Conservation (phyloP, 495 filamentous ascomycete genomes). For the Trichoderma reesei region DNA sequence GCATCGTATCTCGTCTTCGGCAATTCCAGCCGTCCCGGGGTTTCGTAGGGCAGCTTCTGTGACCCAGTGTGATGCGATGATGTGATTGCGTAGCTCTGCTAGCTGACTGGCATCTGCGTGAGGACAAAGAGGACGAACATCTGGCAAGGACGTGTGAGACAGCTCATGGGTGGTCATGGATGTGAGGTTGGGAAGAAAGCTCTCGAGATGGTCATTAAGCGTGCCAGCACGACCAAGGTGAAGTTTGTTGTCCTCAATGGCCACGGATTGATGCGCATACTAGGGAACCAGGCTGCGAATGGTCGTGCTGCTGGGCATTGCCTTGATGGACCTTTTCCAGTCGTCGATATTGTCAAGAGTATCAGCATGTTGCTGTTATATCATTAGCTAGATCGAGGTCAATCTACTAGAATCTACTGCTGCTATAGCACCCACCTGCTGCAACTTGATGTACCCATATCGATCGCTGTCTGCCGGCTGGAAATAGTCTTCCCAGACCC, state of each 20-base stretch:
- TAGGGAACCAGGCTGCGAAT: constrained; percentile 13
- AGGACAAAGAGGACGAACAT: constrained; percentile 9
- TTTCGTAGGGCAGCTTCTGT: constrained; percentile 13
- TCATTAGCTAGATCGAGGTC: not conserved
- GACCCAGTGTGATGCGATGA: constrained; percentile 13
- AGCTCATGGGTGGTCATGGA: not conserved
- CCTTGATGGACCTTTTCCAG: constrained; percentile 5
- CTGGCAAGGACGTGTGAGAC: constrained; percentile 1
- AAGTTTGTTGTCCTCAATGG: constrained; percentile 16
- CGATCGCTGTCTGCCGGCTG: constrained; percentile 13
- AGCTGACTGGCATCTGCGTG: constrained; percentile 12
- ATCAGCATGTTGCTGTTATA: not conserved
- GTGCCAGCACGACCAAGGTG: constrained; percentile 7
- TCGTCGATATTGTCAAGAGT: not conserved
- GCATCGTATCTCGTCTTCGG: constrained; percentile 5
- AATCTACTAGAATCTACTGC: constrained; percentile 7
- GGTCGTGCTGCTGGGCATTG: constrained; percentile 6
- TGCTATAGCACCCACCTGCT: constrained; percentile 12
- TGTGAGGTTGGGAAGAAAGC: not conserved
- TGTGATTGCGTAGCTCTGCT: constrained; percentile 15
- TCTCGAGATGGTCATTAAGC: constrained; percentile 12
- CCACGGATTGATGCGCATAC: constrained; percentile 16
- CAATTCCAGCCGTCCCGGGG: constrained; percentile 8
- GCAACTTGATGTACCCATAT: constrained; percentile 12
- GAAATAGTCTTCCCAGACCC: constrained; percentile 16